Evolutionary conservation across 208 protist species (phyloP), one percentile per base, ranked within the genome.

Genomic region (Endotrypanum monterogeii): DNA sequence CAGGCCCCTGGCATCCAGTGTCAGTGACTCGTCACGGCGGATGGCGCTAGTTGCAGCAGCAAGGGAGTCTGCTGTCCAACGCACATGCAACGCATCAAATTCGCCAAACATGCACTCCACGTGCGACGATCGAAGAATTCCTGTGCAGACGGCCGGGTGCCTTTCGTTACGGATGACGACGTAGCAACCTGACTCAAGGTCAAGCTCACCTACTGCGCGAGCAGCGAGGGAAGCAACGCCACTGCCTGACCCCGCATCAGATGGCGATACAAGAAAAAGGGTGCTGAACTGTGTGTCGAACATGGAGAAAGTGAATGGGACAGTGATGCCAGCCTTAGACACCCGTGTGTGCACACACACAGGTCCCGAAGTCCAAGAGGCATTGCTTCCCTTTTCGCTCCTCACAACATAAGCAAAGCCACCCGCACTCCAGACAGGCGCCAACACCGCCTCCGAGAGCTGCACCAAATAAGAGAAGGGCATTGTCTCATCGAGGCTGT

Each of bases 211-310:
- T 0, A 67, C 37, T 11, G 52, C 70, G 12, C 25, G 1, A 7
- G 68, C 67, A 6, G 67, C 14, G 16, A 63, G 39, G 20, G 65
- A 52, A 41, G 51, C 25, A 8, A 20, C 48, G 23, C 25, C 67
- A 3, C 51, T 52, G 28, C 35, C 5, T 46, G 28, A 56, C 51
- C 6, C n/a, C 28, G 1, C 20, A 46, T 32, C 7, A 9, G 48
- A 60, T n/a, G 23, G 46, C 48, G 51, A 61, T n/a, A 80, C 52
- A 18, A 51, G 1, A 51, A 76, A 75, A 46, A 80, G 2, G 6
- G 76, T 51, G 28, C 76, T 75, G 76, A 80, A 72, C 63, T 80
- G 70, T 0, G 46, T 44, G 35, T 80, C 76, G 25, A 80, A 80
- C 70, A 72, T 72, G 63, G 76, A 30, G 55, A 76, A 76, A 16